Conservation (phyloP, 225 moss, liverwort and hornwort species). For the Straminergon stramineum region DNA sequence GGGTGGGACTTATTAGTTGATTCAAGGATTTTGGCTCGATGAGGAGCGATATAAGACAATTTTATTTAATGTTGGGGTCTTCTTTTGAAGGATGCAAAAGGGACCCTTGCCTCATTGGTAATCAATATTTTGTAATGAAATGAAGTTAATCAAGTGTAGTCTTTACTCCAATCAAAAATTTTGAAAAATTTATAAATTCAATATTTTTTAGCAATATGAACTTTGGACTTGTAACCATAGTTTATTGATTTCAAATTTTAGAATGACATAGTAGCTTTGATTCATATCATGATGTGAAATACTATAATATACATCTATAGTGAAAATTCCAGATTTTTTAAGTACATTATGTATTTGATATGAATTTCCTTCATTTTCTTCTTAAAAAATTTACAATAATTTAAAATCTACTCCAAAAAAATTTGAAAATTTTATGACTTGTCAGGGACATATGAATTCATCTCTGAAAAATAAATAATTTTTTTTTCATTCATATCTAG, state of each 20-base stretch:
- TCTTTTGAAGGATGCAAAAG: too few species aligned
- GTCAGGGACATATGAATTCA: too few species aligned
- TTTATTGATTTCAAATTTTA: background rate
- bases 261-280: rapidly evolving
- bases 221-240: rapidly evolving
- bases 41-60: background rate
- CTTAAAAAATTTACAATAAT: background rate
- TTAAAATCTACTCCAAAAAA: rapidly evolving
- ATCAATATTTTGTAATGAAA: background rate
- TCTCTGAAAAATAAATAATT: background rate
- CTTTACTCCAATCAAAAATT: background rate
- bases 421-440: background rate
- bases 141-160: background rate
- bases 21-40: background rate
- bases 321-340: background rate
- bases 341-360: background rate
- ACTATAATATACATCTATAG: background rate
- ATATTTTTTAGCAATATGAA: background rate
- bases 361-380: background rate
- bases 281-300: too few species aligned
- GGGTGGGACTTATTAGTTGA: rapidly evolving
- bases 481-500: background rate
- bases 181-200: background rate
- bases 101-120: too few species aligned
- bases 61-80: rapidly evolving